These are phyloP conservation scores for Coffea humblotiana DNA, from an alignment of 305 asterid genomes.

Conservation along the genomic window DNA sequence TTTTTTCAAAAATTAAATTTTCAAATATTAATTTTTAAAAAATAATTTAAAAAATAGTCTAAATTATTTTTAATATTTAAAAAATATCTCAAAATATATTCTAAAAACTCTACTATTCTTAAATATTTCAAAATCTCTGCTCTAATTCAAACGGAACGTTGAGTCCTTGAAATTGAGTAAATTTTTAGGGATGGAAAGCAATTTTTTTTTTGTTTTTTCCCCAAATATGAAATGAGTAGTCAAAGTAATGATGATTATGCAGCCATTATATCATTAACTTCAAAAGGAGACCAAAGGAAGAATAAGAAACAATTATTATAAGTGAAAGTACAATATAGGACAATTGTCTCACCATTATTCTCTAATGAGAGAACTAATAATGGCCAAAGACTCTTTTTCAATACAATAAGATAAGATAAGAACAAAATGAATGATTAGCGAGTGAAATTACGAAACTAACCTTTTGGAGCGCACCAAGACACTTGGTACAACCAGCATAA, in stretches of 20 bases:
- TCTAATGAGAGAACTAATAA: too few species aligned
- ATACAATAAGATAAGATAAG: background rate
- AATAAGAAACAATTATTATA: background rate
- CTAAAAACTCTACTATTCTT: too few species aligned
- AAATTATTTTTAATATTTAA: too few species aligned
- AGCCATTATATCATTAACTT: background rate
- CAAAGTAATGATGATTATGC: background rate
- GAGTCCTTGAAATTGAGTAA: too few species aligned
- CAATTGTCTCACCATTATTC: too few species aligned
- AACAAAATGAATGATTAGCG: background rate
- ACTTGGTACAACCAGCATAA: constrained; percentile 79
- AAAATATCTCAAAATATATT: too few species aligned
- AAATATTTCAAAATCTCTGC: too few species aligned
- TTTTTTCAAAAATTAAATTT: too few species aligned
- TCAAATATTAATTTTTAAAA: too few species aligned
- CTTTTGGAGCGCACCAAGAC: constrained; percentile 92
- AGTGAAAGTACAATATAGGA: background rate
- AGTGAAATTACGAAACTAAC: constrained; percentile 34
- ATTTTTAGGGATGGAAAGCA: background rate
- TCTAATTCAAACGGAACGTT: too few species aligned
- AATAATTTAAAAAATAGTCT: too few species aligned
- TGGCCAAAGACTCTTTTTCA: background rate
- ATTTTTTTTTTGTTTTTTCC: background rate
- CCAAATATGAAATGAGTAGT: background rate
- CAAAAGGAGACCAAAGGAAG: background rate